Evolutionary conservation across 2,329 filamentous ascomycete genomes (phyloP), one percentile per base, ranked within the genome.

Genomic region (Stagonosporopsis cucurbitacearum): DNA sequence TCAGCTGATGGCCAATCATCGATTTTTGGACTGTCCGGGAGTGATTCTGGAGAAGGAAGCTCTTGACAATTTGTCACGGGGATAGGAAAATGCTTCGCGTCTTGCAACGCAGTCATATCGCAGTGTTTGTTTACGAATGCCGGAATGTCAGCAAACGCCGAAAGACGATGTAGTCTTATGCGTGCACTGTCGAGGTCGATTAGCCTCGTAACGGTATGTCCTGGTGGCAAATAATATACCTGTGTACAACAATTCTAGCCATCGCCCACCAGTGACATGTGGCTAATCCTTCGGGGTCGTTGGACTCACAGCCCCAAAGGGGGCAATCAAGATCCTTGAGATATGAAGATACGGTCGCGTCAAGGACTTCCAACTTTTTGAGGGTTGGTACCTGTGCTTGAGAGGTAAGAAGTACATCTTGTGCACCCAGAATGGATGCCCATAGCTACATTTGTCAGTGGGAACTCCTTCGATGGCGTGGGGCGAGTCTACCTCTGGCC

Each of bases 81-180:
- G 13, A 50, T 19, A 15, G 41, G 46, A 15, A 55, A 50, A n/a
- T 52, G 36, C 17, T 52, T 47, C 4, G 48, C 15, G 7, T 43
- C 48, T 17, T 57, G 42, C 4, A 52, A 25, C 20, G 43, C 42
- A 48, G 43, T 25, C 54, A 57, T 52, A 12, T 52, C 48, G 12
- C 54, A 57, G 28, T 57, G 48, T 19, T 52, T 57, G 19, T 57
- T 52, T 11, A 52, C 47, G 20, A 57, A 57, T 3, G 48, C 54
- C 11, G 54, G 54, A 20, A 57, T 40, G 28, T 57, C 54, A 13
- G 48, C 42, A 20, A 57, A 57, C 8, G 54, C 48, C 36, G 48
- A 39, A 7, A 39, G 13, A 12, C 48, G 54, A 37, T 46, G 48
- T 23, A 57, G 37, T 37, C 42, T 57, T 28, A 57, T 57, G 9